phyloP scores from a whole-genome alignment of 2,329 filamentous ascomycete species.

The Colletotrichum kahawae region DNA sequence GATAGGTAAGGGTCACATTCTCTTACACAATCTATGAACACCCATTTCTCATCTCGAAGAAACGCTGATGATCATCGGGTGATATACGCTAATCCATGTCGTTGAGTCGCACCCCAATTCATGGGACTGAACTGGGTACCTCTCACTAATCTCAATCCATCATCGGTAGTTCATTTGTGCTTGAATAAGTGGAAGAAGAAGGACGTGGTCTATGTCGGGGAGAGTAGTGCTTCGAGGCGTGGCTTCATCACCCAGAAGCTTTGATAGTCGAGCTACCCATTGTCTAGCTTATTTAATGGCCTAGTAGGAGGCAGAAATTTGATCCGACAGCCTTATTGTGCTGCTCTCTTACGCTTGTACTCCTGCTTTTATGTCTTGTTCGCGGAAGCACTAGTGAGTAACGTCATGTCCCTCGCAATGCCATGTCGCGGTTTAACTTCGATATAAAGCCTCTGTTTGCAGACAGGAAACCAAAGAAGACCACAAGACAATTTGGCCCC shows the following conservation, averaged over 20 bases:
- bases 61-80: no score
- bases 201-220: neutral
- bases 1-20: neutral
- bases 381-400: neutral
- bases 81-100: neutral
- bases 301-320: fast-evolving
- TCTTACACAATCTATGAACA: neutral
- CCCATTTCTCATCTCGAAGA: neutral
- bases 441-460: neutral
- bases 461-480: neutral
- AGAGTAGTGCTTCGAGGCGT: neutral
- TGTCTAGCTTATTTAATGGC: neutral
- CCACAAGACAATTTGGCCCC: neutral
- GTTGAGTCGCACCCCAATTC: neutral
- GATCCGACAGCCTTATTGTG: fast-evolving
- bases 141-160: neutral
- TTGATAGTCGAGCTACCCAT: fast-evolving
- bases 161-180: neutral
- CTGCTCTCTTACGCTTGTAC: neutral
- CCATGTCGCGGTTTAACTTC: neutral
- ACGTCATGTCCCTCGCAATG: neutral
- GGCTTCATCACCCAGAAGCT: neutral
- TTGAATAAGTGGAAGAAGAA: neutral
- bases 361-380: neutral
- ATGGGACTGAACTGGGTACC: fast-evolving